Evolutionary conservation across 176 grass and related monocot genomes (phyloP), one percentile per base, ranked within the genome.

Genomic region (Carex parvula): DNA sequence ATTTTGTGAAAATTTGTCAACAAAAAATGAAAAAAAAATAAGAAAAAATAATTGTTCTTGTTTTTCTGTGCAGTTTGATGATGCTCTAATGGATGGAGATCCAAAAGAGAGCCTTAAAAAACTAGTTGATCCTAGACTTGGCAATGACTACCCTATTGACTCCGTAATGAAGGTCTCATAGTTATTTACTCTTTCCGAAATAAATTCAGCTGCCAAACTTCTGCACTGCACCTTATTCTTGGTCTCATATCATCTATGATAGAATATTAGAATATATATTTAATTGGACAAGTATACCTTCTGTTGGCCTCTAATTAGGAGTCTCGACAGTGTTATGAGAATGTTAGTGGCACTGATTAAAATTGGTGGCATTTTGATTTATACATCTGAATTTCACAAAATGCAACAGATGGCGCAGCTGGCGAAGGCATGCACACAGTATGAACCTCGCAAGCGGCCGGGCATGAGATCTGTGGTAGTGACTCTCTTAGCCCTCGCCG

Each of bases 381-480:
- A 22, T 75, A 75, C 20, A 54, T 75, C 71, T 42, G 39, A 42
- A 42, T 42, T 42, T 42, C 39, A 42, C 15, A 54, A 75, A 75
- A 54, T 85, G 11, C 1, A 35, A 64, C 79, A 98, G 95, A 66
- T 98, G 91, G 90, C 87, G 5, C 83, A 86, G 24, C 86, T 98
- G 1, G 95, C 92, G 33, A 98, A 87, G 70, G 86, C 82, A 21
- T 98, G 92, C 88, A 98, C 95, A 0, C 89, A 93, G 53, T 92
- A 91, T 42, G 87, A 93, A 64, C 92, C 95, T 79, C 91, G 86
- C 24, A 15, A 64, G 15, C 89, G 95, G 32, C 95, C 95, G 6
- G 89, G 86, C 0, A 98, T 95, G 95, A 84, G 91, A 65, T 90
- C 89, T 29, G 79, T 98, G 17, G 92, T 98, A 0, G 95, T 98